Evolutionary conservation across 1,284 basidiomycete genomes (phyloP), one percentile per base, ranked within the genome.

Genomic region (Leccinum fallax): DNA sequence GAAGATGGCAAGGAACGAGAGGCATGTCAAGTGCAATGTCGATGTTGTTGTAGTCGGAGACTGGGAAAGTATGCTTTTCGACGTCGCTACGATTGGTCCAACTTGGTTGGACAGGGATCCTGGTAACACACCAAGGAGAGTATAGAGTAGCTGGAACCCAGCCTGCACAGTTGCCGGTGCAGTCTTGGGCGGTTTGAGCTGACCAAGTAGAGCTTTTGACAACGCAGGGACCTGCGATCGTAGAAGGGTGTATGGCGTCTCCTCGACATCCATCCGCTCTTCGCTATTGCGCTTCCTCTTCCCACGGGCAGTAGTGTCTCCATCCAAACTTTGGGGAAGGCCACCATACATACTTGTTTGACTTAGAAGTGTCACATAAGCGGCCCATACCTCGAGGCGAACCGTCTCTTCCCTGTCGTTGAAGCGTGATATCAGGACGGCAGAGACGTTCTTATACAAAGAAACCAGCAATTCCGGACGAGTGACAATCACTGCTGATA

Each of bases 321-420:
- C 82, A 19, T 86, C 88, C 55, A 81, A 80, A 55, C 70, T 76
- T 63, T 86, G 85, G 0, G 82, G 76, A 3, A 82, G 71, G 11
- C 86, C 85, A 40, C 90, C 85, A 67, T 93, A 92, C 52, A 91
- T 78, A n/a, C 83, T 82, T 1, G 94, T 95, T 77, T 96, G 95
- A 62, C 83, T 90, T 46, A 98, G 81, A 24, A 98, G 81, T 0
- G 85, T 79, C 26, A 86, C 85, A 71, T 97, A 97, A 0, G 97
- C 92, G 0, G 89, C 81, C 86, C 97, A 95, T 8, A 98, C 83
- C 76, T 99, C 97, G 19, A 97, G 80, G n/a, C 93, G 87, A 19
- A 99, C 97, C 15, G 93, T 97, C 70, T 95, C 93, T 77, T 99
- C 97, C 43, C 97, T 90, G 76, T 99, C 97, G 40, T 87, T 89